These are phyloP conservation scores for Coriolopsis trogii DNA, from an alignment of 1,284 basidiomycete genomes.

Conservation along the genomic window DNA sequence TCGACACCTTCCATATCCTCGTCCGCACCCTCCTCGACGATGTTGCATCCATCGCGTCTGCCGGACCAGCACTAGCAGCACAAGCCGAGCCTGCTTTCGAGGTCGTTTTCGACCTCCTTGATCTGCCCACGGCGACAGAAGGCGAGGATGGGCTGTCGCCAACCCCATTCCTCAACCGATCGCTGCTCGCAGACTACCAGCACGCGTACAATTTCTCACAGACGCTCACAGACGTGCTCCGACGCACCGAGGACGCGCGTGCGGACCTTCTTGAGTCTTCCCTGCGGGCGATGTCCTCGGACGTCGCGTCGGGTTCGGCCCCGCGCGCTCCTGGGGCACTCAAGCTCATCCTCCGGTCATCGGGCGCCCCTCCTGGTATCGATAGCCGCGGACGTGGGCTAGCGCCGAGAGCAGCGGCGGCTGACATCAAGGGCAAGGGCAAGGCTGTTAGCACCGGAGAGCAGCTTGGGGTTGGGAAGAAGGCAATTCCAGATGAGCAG, in stretches of 20 bases:
- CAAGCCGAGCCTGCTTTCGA: slow-evolving; percentile 59
- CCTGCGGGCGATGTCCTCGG: slow-evolving; percentile 42
- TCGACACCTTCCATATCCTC: slow-evolving; percentile 68
- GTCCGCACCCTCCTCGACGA: slow-evolving; percentile 52
- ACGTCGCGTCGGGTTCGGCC: slow-evolving; percentile 31
- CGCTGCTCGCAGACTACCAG: slow-evolving; percentile 72
- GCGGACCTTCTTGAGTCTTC: slow-evolving; percentile 57
- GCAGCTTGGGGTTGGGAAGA: neutral
- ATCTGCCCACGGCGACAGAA: slow-evolving; percentile 30
- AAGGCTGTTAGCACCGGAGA: slow-evolving; percentile 41
- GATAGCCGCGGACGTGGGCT: slow-evolving; percentile 40
- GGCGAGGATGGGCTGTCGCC: slow-evolving; percentile 16
- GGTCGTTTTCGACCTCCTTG: slow-evolving; percentile 59
- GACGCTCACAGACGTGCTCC: slow-evolving; percentile 49
- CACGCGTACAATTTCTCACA: slow-evolving; percentile 59
- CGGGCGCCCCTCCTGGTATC: slow-evolving; percentile 52
- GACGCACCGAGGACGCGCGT: slow-evolving; percentile 55
- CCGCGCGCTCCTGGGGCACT: slow-evolving; percentile 57
- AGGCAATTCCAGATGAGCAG: slow-evolving; percentile 10
- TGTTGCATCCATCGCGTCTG: slow-evolving; percentile 40
- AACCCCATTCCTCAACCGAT: slow-evolving; percentile 65
- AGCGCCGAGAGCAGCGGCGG: slow-evolving; percentile 8
- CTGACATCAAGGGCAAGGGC: slow-evolving; percentile 48
- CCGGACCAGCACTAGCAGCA: slow-evolving; percentile 43
- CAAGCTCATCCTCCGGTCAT: slow-evolving; percentile 61